phyloP scores from a whole-genome alignment of 2,329 filamentous ascomycete genomes.

The Claviceps africana region DNA sequence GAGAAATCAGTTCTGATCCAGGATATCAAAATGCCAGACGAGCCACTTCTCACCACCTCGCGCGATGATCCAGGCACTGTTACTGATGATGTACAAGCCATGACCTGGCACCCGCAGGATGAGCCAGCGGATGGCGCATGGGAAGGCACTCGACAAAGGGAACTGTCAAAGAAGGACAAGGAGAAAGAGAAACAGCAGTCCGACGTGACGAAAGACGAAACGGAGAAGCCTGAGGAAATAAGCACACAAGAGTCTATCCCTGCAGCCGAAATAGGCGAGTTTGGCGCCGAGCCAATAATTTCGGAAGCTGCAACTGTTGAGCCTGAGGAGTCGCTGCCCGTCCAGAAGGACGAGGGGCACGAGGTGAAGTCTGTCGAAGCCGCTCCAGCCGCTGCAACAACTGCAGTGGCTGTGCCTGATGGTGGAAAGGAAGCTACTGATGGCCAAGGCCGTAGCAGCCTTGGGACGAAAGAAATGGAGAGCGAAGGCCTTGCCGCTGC shows the following conservation, averaged over 20 bases:
- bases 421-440: neutral
- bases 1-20: neutral
- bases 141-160: conserved; percentile 5
- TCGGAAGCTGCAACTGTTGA: conserved; percentile 4
- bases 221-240: neutral
- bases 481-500: neutral
- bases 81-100: neutral
- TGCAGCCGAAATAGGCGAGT: neutral
- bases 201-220: neutral
- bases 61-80: neutral
- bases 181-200: conserved; percentile 6
- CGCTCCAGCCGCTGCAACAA: conserved; percentile 11
- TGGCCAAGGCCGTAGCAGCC: neutral
- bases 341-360: conserved; percentile 20
- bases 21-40: neutral
- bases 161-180: conserved; percentile 17
- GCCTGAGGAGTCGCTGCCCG: conserved; percentile 4
- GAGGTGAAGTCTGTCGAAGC: conserved; percentile 23
- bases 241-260: neutral
- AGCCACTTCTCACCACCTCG: neutral
- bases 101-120: neutral
- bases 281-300: neutral
- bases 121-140: neutral
- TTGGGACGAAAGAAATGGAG: too few relatives aligned
- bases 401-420: conserved; percentile 5